Evolutionary conservation across 2,329 filamentous ascomycete species (phyloP).

Genomic region (Cercospora beticola): DNA sequence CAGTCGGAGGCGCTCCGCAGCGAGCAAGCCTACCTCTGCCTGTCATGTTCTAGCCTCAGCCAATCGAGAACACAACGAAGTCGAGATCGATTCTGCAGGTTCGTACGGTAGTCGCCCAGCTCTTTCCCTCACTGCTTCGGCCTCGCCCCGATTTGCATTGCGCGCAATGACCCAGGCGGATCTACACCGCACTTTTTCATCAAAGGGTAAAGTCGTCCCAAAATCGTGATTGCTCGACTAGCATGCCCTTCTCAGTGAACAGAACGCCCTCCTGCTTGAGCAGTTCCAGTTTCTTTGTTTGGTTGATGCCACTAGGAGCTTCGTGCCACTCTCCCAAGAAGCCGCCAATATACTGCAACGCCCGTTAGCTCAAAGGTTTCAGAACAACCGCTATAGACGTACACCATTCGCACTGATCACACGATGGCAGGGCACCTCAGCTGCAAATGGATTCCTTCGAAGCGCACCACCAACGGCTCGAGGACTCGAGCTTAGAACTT

Average conservation of each 20-base stretch:
- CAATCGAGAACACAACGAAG: no score
- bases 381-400: conserved; percentile 25
- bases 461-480: conserved; percentile 77
- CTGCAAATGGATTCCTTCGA: conserved; percentile 76
- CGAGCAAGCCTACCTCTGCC: no score
- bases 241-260: conserved; percentile 60
- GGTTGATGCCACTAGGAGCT: conserved; percentile 61
- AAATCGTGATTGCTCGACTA: conserved; percentile 51
- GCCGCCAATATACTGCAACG: conserved; percentile 55
- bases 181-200: no score
- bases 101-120: no score
- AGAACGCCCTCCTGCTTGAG: conserved; percentile 63
- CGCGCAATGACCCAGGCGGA: no score
- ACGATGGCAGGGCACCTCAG: conserved; percentile 74
- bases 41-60: no score
- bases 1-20: no score
- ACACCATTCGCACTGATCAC: conserved; percentile 71
- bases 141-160: no score
- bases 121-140: no score
- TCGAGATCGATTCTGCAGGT: no score
- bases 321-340: conserved; percentile 68
- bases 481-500: conserved; percentile 67
- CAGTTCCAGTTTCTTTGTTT: conserved; percentile 63
- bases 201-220: conserved; percentile 46
- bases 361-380: not conserved